Base-by-base conservation (phyloP, 441 rosid species). In the Viola pubescens region DNA sequence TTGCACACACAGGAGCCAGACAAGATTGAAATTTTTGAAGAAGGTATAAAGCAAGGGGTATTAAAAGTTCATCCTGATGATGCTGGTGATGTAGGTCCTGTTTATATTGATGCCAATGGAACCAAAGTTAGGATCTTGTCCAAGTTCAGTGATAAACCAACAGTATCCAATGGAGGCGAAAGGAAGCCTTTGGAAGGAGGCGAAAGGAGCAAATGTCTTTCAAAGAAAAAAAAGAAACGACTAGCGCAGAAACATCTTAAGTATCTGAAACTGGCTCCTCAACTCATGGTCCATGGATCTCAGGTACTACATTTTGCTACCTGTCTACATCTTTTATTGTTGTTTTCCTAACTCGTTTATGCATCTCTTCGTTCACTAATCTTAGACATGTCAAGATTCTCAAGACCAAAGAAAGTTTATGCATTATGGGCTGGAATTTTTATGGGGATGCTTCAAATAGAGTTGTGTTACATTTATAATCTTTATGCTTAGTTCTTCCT, bases 121-220 rank as follows among this genome's bases (percentile, higher is more conserved):
- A 91, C 86, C 56, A 92, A 89, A 60, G 66, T 89, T 59, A 75
- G 96, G 75, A 87, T 84, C 63, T 74, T 92, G 80, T 89, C 96
- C 6, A 82, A 83, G 79, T 68, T 65, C 48, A 69, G 49, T 34
- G 81, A 82, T 51, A 57, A 58, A 40, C 68, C 78, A 42, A 46
- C 59, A 47, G 68, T 65, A 53, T 52, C 82, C 51, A 75, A 65
- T 54, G 72, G 19, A 45, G 75, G 60, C 26, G 83, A 70, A 38
- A 80, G 70, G 71, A 82, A 74, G 67, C 54, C 77, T 62, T 71
- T 68, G 53, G 77, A 77, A 55, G 85, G 73, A 74, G 68, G 61
- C 65, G 79, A 76, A 67, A 74, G 71, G 59, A 72, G 73, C 68
- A 78, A 81, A 75, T 62, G 71, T 51, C 41, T 81, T 42, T 65